Evolutionary conservation across 2,329 filamentous ascomycete species (phyloP).

Genomic region (Apiospora hydei): DNA sequence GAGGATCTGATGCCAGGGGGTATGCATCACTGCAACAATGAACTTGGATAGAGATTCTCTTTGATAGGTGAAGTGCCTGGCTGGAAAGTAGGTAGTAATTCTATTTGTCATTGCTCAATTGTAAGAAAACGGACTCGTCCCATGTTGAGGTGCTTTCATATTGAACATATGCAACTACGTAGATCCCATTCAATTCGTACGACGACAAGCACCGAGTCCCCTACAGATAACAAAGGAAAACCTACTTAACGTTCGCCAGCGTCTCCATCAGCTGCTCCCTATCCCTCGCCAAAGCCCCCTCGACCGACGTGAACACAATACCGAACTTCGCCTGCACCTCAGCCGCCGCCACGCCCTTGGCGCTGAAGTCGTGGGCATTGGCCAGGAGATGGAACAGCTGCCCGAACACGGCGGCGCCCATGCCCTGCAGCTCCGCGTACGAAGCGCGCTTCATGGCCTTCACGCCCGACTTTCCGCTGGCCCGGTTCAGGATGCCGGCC

Average conservation of each 20-base stretch:
- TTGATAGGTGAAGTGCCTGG: too few relatives aligned
- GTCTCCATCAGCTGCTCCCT: slow-evolving; percentile 34
- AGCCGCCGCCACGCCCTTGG: slow-evolving; percentile 26
- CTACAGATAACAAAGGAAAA: too few relatives aligned
- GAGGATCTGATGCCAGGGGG: too few relatives aligned
- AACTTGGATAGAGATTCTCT: too few relatives aligned
- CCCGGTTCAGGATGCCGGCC: slow-evolving; percentile 37
- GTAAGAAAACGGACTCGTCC: too few relatives aligned
- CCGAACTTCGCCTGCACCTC: slow-evolving; percentile 38
- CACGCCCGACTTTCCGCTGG: slow-evolving; percentile 40
- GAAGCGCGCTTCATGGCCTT: slow-evolving; percentile 30
- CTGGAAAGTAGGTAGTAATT: too few relatives aligned
- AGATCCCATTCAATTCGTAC: too few relatives aligned
- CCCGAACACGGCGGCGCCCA: slow-evolving; percentile 29
- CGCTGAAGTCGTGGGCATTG: slow-evolving; percentile 37
- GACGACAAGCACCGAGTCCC: too few relatives aligned
- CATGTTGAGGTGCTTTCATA: too few relatives aligned
- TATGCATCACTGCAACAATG: too few relatives aligned
- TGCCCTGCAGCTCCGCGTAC: slow-evolving; percentile 34
- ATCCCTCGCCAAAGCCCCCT: slow-evolving; percentile 36
- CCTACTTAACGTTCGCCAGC: neutral
- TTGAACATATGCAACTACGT: too few relatives aligned
- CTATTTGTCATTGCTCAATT: too few relatives aligned
- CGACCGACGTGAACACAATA: slow-evolving; percentile 40
- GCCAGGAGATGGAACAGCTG: slow-evolving; percentile 39